Evolutionary conservation across 768 basidiomycete species (phyloP).

Genomic region (Pilatotrama ljubarskyi): DNA sequence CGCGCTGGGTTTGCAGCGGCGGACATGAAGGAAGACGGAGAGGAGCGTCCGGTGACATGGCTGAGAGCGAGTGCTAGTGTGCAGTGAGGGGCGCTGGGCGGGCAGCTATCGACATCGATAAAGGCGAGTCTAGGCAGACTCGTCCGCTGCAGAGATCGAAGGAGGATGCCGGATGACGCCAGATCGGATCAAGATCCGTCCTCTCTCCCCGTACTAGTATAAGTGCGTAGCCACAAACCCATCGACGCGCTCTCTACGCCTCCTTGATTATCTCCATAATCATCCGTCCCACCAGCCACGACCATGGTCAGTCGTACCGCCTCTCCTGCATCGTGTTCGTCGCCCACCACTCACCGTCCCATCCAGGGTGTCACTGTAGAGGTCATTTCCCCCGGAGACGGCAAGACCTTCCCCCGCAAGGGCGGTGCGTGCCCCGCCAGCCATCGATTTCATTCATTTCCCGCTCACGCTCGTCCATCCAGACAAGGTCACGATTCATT

Average conservation of each 20-base stretch:
- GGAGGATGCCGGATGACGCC: conserved; percentile 30
- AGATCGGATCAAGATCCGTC: conserved; percentile 78
- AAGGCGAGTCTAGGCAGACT: conserved; percentile 18
- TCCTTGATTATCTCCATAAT: conserved; percentile 25
- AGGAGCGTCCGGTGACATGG: too few species aligned
- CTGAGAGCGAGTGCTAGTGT: not conserved
- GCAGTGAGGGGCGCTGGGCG: not conserved
- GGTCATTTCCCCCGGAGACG: conserved; percentile 59
- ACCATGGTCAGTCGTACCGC: conserved; percentile 27
- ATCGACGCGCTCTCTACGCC: conserved; percentile 34
- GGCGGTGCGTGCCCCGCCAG: conserved; percentile 54
- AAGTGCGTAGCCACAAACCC: conserved; percentile 38
- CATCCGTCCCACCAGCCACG: conserved; percentile 19
- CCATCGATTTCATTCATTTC: conserved; percentile 10
- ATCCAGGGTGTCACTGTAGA: conserved; percentile 72
- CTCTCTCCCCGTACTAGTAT: conserved; percentile 53
- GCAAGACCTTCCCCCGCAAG: conserved; percentile 58
- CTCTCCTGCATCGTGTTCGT: conserved; percentile 36
- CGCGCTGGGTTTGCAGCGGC: not conserved
- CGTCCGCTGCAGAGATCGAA: conserved; percentile 13
- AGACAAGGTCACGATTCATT: conserved; percentile 79
- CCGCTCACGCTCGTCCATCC: conserved; percentile 16
- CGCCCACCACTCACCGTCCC: conserved; percentile 15
- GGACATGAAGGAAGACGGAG: too few species aligned
- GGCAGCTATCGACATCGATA: conserved; percentile 22